Evolutionary conservation across 805 yeast genomes (phyloP).

Genomic region (Kluyveromyces aestuarii): DNA sequence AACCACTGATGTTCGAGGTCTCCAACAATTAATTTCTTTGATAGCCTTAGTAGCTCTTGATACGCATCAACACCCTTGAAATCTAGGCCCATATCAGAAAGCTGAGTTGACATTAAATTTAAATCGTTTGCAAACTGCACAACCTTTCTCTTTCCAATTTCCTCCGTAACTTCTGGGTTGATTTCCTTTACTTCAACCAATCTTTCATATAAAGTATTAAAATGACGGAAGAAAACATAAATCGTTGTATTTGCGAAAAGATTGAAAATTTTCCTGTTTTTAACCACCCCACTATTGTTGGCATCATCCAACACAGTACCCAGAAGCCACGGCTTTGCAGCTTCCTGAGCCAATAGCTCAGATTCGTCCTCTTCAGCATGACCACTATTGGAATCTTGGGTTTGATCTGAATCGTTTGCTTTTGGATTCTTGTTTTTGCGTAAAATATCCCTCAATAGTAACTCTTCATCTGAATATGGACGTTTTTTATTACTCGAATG

Average conservation of each 20-base stretch:
- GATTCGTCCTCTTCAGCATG: conserved; percentile 25
- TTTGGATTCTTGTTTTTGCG: conserved; percentile 26
- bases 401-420: conserved; percentile 16
- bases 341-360: conserved; percentile 21
- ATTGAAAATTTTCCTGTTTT: conserved; percentile 50
- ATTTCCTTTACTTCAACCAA: conserved; percentile 65
- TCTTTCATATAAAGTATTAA: conserved; percentile 74
- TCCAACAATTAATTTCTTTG: conserved; percentile 75
- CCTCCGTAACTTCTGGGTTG: conserved; percentile 63
- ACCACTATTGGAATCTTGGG: conserved; percentile 20
- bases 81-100: conserved; percentile 71
- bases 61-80: conserved; percentile 66
- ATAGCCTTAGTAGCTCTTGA: conserved; percentile 63
- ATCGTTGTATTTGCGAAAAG: conserved; percentile 82
- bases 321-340: conserved; percentile 27
- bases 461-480: conserved; percentile 29
- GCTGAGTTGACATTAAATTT: conserved; percentile 68
- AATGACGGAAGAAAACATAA: conserved; percentile 81
- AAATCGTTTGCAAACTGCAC: conserved; percentile 82
- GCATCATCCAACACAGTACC: conserved; percentile 27
- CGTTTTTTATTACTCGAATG: conserved; percentile 24
- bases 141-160: conserved; percentile 51
- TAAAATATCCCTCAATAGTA: conserved; percentile 50
- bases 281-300: conserved; percentile 22
- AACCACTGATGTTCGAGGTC: conserved; percentile 90